phyloP scores from a whole-genome alignment of 1,284 basidiomycete genomes.

The Leccinum cinnamomeum region DNA sequence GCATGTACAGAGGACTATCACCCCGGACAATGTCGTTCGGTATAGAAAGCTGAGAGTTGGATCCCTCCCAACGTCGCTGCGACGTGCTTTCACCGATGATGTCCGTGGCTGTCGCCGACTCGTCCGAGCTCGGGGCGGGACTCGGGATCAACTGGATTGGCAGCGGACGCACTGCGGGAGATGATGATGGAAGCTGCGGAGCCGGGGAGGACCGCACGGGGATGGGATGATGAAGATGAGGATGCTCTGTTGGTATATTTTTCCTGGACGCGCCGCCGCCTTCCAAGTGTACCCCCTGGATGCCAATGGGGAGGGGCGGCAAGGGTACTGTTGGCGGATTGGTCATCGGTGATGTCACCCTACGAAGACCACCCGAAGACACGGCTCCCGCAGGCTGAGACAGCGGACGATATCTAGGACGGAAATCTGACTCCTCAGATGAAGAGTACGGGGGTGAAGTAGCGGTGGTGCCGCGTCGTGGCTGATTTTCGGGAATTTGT shows the following conservation, averaged over 20 bases:
- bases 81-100: slow-evolving; percentile 5
- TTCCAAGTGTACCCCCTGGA: not conserved
- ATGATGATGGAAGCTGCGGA: not conserved
- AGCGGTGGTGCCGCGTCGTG: slow-evolving; percentile 4
- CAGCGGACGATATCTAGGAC: slow-evolving; percentile 3
- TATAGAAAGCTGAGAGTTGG: not conserved
- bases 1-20: slow-evolving; percentile 26
- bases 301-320: slow-evolving; percentile 24
- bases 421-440: slow-evolving; percentile 15
- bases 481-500: not conserved
- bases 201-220: not conserved
- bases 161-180: slow-evolving; percentile 15
- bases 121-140: slow-evolving; percentile 19
- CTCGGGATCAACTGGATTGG: slow-evolving; percentile 26
- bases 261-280: not conserved
- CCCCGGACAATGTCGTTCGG: slow-evolving; percentile 19
- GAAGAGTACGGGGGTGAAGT: slow-evolving; percentile 12
- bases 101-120: slow-evolving; percentile 5
- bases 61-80: slow-evolving; percentile 12
- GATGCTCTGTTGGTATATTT: not conserved
- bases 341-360: slow-evolving; percentile 17
- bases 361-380: slow-evolving; percentile 5
- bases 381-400: slow-evolving; percentile 4
- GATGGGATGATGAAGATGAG: slow-evolving; percentile 7
- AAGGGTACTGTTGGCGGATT: slow-evolving; percentile 23